Base-by-base conservation (phyloP, 2,329 filamentous ascomycete genomes). In the Colletotrichum coccodes region DNA sequence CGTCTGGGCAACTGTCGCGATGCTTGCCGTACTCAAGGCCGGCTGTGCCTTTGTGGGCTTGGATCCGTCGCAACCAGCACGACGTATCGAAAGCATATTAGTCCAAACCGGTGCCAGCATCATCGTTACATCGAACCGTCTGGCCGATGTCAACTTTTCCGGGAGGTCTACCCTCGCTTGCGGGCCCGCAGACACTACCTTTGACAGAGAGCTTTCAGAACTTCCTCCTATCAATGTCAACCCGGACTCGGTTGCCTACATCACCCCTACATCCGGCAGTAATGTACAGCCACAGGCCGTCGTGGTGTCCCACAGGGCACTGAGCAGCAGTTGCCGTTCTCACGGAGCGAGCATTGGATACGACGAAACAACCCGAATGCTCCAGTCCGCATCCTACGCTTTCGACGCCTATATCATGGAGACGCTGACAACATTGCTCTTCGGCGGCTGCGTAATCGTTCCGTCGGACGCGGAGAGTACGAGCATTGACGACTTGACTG, bases 261-360 rank as follows among this genome's bases (percentile, higher is more conserved):
- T 90, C 72, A 89, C 90, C 73, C 90, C 90, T 74, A 91, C 89
- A 11, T 90, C 88, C 0, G 89, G 89, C 14, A 90, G 87, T 64
- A 91, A 89, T 0, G 89, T 89, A 6, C 84, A 84, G 62, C 89
- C 89, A 1, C 91, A 91, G 78, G 89, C 89, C 32, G 87, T 90
- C 4, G 81, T 90, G 44, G 79, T 86, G 64, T 80, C 80, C 2
- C 84, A 86, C 64, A 76, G 74, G 36, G 83, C 82, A 57, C 84
- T 82, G 63, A 81, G 80, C 26, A 82, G 80, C 49, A 81, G 83
- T 30, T 80, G 81, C 4, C 70, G 82, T 18, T 81, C 81, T 1
- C 77, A 83, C 40, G 80, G 78, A 1, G 73, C 80, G 4, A 78
- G 78, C 4, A 16, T 79, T 85, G 23, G 79, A 81, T 26, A 82